A percentile compares a stretch with the other conserved stretches of the same genome.
These are phyloP conservation scores for Cubamyces lactineus DNA, from an alignment of 768 basidiomycete genomes.

Conservation along the genomic window DNA sequence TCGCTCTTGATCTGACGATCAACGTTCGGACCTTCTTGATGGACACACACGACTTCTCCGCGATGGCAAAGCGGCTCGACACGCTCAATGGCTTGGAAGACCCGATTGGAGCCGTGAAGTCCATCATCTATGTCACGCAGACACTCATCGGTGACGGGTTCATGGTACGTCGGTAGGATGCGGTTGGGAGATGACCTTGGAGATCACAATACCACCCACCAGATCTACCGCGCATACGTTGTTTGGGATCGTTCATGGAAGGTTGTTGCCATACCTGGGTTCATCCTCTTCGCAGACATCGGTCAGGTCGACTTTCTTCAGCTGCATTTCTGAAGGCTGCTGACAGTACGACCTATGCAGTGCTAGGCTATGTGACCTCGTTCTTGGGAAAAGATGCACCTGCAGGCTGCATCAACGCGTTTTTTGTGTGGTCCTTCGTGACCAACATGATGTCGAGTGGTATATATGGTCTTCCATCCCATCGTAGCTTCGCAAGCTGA, in stretches of 20 bases:
- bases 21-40: neutral
- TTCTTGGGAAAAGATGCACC: neutral
- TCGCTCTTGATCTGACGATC: constrained; percentile 5
- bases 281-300: constrained; percentile 10
- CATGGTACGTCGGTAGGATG: constrained; percentile 6
- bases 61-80: neutral
- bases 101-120: constrained; percentile 12
- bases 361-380: constrained; percentile 6
- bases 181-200: too few relatives aligned
- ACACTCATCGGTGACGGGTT: constrained; percentile 19
- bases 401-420: constrained; percentile 14
- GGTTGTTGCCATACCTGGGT: neutral
- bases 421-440: constrained; percentile 13
- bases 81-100: neutral
- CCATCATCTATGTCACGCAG: constrained; percentile 14
- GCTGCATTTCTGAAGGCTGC: too few relatives aligned
- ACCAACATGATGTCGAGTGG: constrained; percentile 15
- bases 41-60: neutral
- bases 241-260: constrained; percentile 16
- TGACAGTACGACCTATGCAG: neutral
- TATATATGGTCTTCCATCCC: neutral
- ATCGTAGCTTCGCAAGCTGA: neutral
- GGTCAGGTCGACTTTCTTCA: neutral
- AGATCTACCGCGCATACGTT: constrained; percentile 17
- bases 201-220: too few relatives aligned